phyloP scores from a whole-genome alignment of 257 asterid genomes.

The Nicotiana attenuata region DNA sequence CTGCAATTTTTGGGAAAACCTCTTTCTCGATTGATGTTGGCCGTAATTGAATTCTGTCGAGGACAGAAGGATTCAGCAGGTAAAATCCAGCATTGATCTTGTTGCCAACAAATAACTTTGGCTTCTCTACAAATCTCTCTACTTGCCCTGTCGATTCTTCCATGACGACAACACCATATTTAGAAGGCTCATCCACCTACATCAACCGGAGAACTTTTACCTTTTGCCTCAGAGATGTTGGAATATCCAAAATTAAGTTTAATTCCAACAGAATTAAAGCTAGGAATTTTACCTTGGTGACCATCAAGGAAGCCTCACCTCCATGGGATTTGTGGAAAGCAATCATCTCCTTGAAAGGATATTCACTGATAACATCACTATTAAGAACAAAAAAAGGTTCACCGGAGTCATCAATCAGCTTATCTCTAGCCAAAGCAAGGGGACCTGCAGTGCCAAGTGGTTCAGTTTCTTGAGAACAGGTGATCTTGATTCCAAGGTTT shows the following conservation, averaged over 20 bases:
- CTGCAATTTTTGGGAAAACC: constrained; percentile 61
- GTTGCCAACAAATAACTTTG: constrained; percentile 68
- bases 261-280: neutral
- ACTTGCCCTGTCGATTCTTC: constrained; percentile 66
- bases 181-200: constrained; percentile 79
- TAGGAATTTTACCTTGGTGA: constrained; percentile 47
- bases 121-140: constrained; percentile 76
- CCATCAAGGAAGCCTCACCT: constrained; percentile 96
- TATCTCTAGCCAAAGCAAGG: constrained; percentile 95
- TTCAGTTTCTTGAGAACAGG: constrained; percentile 96
- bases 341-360: constrained; percentile 83
- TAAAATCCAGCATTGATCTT: constrained; percentile 80
- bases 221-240: neutral
- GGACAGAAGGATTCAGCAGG: constrained; percentile 59
- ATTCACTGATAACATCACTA: constrained; percentile 93
- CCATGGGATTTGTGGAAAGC: constrained; percentile 92
- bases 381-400: constrained; percentile 95
- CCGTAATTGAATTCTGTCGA: constrained; percentile 53
- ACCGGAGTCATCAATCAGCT: constrained; percentile 72
- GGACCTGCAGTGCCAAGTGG: constrained; percentile 99
- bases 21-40: constrained; percentile 86
- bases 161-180: constrained; percentile 67
- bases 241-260: neutral
- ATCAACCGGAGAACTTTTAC: constrained; percentile 1
- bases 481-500: constrained; percentile 87